phyloP scores from a whole-genome alignment of 2,329 filamentous ascomycete species.

The Hymenoscyphus albidus region DNA sequence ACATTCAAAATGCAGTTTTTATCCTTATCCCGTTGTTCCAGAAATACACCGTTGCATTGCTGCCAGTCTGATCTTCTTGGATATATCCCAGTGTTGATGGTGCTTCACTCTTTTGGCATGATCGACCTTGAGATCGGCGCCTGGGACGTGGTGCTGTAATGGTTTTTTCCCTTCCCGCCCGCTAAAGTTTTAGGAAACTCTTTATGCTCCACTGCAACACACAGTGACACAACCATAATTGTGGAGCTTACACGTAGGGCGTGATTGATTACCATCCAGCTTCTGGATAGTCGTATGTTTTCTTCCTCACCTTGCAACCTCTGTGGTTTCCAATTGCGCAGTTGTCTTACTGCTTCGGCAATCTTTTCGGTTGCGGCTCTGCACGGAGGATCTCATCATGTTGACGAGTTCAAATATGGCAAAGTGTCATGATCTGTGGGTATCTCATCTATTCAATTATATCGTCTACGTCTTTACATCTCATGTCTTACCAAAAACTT shows the following conservation, averaged over 20 bases:
- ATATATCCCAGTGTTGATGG: background rate
- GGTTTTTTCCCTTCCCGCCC: background rate
- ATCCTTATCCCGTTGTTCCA: too few relatives aligned
- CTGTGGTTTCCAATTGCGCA: background rate
- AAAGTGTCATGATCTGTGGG: background rate
- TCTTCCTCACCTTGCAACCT: background rate
- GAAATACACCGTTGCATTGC: too few relatives aligned
- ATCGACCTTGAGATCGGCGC: background rate
- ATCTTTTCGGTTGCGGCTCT: background rate
- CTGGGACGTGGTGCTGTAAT: background rate
- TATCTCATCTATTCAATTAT: background rate
- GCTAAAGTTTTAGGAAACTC: background rate
- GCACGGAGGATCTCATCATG: background rate
- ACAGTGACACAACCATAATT: background rate
- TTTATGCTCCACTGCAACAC: background rate
- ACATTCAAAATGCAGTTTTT: too few relatives aligned
- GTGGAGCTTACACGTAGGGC: background rate
- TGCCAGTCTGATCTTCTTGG: too few relatives aligned
- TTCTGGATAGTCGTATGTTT: background rate
- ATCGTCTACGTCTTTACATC: background rate
- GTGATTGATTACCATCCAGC: background rate
- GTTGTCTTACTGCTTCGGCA: background rate
- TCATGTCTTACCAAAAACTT: background rate
- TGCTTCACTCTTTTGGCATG: background rate
- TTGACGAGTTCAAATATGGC: background rate